Base-by-base conservation (phyloP, 768 basidiomycete genomes). In the Tulasnella sp. region DNA sequence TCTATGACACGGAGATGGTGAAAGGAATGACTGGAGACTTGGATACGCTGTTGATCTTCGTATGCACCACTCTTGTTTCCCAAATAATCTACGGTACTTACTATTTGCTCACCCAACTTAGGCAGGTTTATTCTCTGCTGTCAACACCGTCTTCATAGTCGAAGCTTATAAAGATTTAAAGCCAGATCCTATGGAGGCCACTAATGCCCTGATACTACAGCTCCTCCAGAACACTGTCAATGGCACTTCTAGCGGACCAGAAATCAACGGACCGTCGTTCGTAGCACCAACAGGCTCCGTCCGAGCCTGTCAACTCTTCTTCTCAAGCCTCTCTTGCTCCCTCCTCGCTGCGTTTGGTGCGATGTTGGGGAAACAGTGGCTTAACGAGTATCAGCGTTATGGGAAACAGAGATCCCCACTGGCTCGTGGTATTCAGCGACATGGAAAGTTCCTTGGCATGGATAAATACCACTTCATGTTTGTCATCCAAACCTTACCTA, bases 131-230 rank as follows among this genome's bases (percentile, higher is more conserved):
- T 40, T 40, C n/a, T 40, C 39, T 25, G 39, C 39, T 25, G 39
- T 40, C 39, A n/a, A 40, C 39, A 40, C 39, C n/a, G 39, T 25
- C 39, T 40, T 40, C n/a, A 40, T 40, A 16, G n/a, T 40, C 39
- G 6, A 20, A 10, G n/a, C n/a, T 5, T 25, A 20, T n/a, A n/a
- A 16, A 5, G 39, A 16, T 10, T n/a, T 40, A 25, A 40, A 25
- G 19, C 19, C n/a, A 10, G 27, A 40, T n/a, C 39, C 39, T 6
- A 6, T 40, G 5, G 39, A 40, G 10, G 19, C 19, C 19, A 40
- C 39, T 5, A 40, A 40, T 25, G 19, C 6, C 39, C 39, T 40
- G 19, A 16, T 40, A 10, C 5, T 5, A 6, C n/a, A 20, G 5
- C 39, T 40, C n/a, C 19, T 40, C 20, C 24, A 12, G 13, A 22